These are phyloP conservation scores for Neckera pumila DNA, from an alignment of 225 moss, liverwort and hornwort species.

Conservation along the genomic window DNA sequence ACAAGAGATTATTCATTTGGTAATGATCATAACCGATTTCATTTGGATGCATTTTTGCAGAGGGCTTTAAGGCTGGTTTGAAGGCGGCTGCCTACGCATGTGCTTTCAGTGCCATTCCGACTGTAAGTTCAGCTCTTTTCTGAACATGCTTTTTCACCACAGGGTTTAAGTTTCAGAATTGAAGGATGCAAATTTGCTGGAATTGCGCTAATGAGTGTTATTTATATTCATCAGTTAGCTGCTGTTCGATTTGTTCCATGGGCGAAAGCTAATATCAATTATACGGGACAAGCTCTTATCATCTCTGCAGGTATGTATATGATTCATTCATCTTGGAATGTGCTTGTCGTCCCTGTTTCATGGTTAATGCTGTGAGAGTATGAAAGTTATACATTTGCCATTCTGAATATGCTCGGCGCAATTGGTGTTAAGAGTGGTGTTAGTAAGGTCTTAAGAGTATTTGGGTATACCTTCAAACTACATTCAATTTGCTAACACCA, in stretches of 20 bases:
- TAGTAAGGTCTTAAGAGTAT: too few species aligned
- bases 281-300: slow-evolving; percentile 74
- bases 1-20: background rate
- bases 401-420: background rate
- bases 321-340: background rate
- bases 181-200: background rate
- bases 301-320: slow-evolving; percentile 56
- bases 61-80: slow-evolving; percentile 59
- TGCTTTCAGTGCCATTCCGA: slow-evolving; percentile 42
- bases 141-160: background rate
- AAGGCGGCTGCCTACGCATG: slow-evolving; percentile 45
- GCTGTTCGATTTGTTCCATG: slow-evolving; percentile 61
- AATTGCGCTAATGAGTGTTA: background rate
- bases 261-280: slow-evolving; percentile 73
- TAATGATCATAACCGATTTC: background rate
- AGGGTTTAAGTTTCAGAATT: background rate
- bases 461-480: background rate
- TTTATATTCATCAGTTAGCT: slow-evolving; percentile 27
- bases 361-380: background rate
- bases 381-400: background rate
- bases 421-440: background rate
- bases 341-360: background rate
- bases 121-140: slow-evolving; percentile 38
- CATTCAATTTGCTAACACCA: background rate
- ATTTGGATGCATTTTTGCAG: slow-evolving; percentile 15